These are phyloP conservation scores for Paspalum vaginatum DNA, from an alignment of 176 grass and related monocot genomes.

Conservation along the genomic window DNA sequence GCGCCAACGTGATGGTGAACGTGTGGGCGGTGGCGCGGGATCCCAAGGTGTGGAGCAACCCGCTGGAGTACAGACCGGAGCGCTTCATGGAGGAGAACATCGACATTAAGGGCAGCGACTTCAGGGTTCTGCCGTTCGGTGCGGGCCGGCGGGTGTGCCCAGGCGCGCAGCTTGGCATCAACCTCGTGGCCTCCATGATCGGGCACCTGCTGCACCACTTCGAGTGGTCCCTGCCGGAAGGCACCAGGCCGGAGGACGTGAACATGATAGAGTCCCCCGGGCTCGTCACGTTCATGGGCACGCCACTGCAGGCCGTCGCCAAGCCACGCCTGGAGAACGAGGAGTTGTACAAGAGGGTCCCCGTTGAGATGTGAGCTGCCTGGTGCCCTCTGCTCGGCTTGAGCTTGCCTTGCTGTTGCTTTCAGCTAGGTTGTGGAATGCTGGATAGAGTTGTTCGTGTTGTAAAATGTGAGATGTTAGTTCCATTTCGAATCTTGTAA, in stretches of 20 bases:
- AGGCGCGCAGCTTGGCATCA: constrained; percentile 71
- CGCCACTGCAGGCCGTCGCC: constrained; percentile 53
- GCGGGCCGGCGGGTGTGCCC: constrained; percentile 69
- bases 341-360: constrained; percentile 54
- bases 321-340: constrained; percentile 53
- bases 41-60: constrained; percentile 61
- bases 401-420: constrained; percentile 15
- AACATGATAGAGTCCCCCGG: constrained; percentile 62
- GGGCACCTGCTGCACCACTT: constrained; percentile 76
- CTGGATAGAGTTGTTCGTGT: constrained; percentile 20
- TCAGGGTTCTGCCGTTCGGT: constrained; percentile 65
- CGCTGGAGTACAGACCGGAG: constrained; percentile 66
- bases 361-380: constrained; percentile 54
- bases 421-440: constrained; percentile 15
- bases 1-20: constrained; percentile 67
- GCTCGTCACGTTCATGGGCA: constrained; percentile 71
- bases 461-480: constrained; percentile 42
- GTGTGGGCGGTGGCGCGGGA: constrained; percentile 73
- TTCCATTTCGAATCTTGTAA: constrained; percentile 44
- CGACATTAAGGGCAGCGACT: constrained; percentile 73
- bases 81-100: constrained; percentile 65
- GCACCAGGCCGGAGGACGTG: constrained; percentile 55
- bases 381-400: not conserved
- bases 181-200: constrained; percentile 63
- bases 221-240: constrained; percentile 59